Evolutionary conservation across 768 basidiomycete species (phyloP).

Genomic region (Hericium coralloides): DNA sequence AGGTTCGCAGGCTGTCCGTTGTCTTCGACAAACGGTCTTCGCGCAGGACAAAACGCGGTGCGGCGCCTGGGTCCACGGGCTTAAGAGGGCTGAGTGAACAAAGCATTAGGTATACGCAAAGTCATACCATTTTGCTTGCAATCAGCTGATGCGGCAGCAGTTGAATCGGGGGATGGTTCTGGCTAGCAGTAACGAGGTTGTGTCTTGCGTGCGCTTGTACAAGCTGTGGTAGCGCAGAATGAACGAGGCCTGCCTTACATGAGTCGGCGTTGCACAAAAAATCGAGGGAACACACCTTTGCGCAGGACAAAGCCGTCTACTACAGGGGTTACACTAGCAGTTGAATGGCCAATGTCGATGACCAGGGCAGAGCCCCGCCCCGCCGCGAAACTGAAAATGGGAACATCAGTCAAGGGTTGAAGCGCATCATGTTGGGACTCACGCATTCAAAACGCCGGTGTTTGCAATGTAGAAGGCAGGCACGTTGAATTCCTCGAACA

Average conservation of each 20-base stretch:
- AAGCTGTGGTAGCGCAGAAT: conserved; percentile 69
- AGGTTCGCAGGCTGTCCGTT: conserved; percentile 72
- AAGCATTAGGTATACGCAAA: conserved; percentile 6
- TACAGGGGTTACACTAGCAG: conserved; percentile 88
- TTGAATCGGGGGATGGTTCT: conserved; percentile 49
- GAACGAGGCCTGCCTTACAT: conserved; percentile 53
- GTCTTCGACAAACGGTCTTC: conserved; percentile 66
- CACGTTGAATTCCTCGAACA: conserved; percentile 93
- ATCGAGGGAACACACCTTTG: conserved; percentile 51
- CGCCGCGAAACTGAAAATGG: conserved; percentile 69
- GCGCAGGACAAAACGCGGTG: conserved; percentile 61
- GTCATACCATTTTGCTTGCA: conserved; percentile 57
- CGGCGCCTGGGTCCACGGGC: conserved; percentile 63
- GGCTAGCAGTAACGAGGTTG: conserved; percentile 42
- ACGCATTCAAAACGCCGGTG: conserved; percentile 91
- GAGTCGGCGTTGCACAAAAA: neutral
- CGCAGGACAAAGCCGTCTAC: conserved; percentile 96
- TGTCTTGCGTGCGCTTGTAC: conserved; percentile 75
- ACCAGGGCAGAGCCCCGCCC: conserved; percentile 97
- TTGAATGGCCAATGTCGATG: conserved; percentile 85
- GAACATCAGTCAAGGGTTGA: neutral
- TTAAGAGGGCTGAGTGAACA: conserved; percentile 20
- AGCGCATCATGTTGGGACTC: conserved; percentile 19
- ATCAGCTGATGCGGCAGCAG: conserved; percentile 85
- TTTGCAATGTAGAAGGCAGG: conserved; percentile 98